Conservation (phyloP, 257 asterid species). For the Datura wrightii region DNA sequence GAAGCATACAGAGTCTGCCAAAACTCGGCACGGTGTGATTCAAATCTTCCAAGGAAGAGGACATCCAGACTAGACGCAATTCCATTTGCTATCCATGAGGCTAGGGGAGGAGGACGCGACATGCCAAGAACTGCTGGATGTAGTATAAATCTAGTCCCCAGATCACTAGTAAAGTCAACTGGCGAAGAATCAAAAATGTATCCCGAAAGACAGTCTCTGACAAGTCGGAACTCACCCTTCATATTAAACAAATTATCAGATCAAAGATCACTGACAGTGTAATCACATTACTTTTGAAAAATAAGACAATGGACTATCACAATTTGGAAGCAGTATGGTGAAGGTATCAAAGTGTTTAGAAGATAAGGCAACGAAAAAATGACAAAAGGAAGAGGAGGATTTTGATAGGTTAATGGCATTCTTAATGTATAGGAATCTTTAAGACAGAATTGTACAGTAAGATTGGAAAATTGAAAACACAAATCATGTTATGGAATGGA, state of each 20-base stretch:
- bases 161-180: conserved; percentile 84
- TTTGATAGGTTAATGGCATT: neutral
- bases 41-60: conserved; percentile 78
- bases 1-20: conserved; percentile 97
- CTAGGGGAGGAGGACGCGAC: conserved; percentile 74
- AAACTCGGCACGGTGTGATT: conserved; percentile 86
- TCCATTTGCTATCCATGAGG: conserved; percentile 74
- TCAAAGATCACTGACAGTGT: neutral
- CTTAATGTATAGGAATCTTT: neutral
- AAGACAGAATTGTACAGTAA: neutral
- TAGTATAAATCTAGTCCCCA: conserved; percentile 77
- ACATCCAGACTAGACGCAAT: conserved; percentile 78
- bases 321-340: neutral
- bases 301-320: neutral
- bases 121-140: conserved; percentile 73
- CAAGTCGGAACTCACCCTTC: conserved; percentile 75
- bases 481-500: neutral
- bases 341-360: neutral
- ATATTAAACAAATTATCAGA: conserved; percentile 29
- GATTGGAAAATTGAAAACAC: neutral
- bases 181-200: conserved; percentile 89
- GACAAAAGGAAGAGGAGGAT: neutral
- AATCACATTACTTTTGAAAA: neutral
- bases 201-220: conserved; percentile 85
- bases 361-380: neutral